These are phyloP conservation scores for Pseudevernia furfuracea DNA, from an alignment of 495 filamentous ascomycete species.

Conservation along the genomic window DNA sequence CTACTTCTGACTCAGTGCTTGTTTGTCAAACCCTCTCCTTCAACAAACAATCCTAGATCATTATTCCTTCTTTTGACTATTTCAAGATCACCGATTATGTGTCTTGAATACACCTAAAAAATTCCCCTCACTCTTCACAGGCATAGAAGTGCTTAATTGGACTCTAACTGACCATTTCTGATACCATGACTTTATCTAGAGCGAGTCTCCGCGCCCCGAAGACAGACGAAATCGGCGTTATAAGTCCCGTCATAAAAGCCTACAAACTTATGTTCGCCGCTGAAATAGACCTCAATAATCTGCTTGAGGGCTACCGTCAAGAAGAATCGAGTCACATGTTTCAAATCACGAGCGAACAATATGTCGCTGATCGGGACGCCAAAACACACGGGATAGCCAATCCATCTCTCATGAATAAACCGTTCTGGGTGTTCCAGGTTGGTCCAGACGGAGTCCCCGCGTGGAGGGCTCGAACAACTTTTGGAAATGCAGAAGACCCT, in stretches of 20 bases:
- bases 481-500: background rate
- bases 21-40: background rate
- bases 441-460: background rate
- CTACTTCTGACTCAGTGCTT: too few species aligned
- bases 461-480: background rate
- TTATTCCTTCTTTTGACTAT: background rate
- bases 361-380: background rate
- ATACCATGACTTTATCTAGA: background rate
- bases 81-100: too few species aligned
- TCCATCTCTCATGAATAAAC: background rate
- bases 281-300: background rate
- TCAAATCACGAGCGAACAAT: background rate
- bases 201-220: background rate
- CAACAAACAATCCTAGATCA: background rate
- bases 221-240: background rate
- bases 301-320: background rate
- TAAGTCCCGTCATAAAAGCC: background rate
- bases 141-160: background rate
- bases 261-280: background rate
- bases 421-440: background rate
- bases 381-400: background rate
- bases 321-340: background rate
- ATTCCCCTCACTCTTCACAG: background rate
- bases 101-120: background rate
- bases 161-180: background rate